Conservation (phyloP, 331 rosid species). For the Erythrophleum ivorense region DNA sequence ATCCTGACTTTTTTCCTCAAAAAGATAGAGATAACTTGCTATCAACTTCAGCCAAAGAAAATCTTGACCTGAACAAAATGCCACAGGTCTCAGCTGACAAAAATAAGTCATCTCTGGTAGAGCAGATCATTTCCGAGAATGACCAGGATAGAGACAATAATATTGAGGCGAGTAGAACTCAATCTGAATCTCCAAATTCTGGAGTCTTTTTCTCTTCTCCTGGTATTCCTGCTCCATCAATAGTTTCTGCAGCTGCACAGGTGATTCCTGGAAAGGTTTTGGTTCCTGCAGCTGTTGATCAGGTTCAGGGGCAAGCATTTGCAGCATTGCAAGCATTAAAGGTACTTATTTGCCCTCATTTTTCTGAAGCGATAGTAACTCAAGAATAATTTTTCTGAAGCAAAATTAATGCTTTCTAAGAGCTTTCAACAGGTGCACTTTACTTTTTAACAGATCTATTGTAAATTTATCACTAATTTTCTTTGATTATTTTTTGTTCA, state of each 20-base stretch:
- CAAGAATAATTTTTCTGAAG: conserved; percentile 29
- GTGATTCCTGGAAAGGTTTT: conserved; percentile 88
- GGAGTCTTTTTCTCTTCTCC: conserved; percentile 77
- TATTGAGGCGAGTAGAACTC: conserved; percentile 49
- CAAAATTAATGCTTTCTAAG: conserved; percentile 10
- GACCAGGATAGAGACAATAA: conserved; percentile 44
- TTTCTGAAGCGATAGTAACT: conserved; percentile 6
- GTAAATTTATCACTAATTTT: conserved; percentile 16
- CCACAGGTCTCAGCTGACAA: conserved; percentile 53
- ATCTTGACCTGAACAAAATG: conserved; percentile 46
- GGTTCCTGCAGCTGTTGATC: conserved; percentile 95
- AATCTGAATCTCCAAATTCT: conserved; percentile 59
- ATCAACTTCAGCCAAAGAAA: conserved; percentile 51
- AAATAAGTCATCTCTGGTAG: conserved; percentile 54
- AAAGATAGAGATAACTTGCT: conserved; percentile 47
- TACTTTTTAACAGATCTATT: conserved; percentile 18
- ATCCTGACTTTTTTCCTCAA: conserved; percentile 45
- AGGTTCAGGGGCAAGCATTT: conserved; percentile 94
- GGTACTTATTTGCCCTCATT: conserved; percentile 54
- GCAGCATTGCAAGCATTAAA: conserved; percentile 90
- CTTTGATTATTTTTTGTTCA: background rate
- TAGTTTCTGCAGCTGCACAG: conserved; percentile 76
- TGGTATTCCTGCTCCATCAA: conserved; percentile 96
- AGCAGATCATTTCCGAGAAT: conserved; percentile 43
- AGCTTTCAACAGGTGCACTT: conserved; percentile 15